Evolutionary conservation across 805 yeast genomes (phyloP).

Genomic region (Wickerhamiella occidentalis): DNA sequence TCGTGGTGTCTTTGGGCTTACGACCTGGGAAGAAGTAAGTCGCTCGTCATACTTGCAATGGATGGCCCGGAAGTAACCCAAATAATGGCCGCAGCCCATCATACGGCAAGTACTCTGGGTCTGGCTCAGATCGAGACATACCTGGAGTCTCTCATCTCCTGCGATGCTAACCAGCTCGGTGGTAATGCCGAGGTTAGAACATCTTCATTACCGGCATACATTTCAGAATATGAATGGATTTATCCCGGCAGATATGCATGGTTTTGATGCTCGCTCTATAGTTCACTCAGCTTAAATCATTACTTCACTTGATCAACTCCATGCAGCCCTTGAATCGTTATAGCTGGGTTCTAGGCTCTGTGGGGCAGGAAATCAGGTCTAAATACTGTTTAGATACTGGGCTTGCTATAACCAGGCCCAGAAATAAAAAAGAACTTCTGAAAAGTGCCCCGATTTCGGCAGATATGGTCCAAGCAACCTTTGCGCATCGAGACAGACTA

Average conservation of each 20-base stretch:
- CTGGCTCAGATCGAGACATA: constrained; percentile 1
- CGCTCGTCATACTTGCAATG: not conserved
- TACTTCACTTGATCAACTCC: no score
- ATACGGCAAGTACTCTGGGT: not conserved
- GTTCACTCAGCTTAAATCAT: not conserved
- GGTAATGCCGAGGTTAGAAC: not conserved
- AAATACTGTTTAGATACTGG: not conserved
- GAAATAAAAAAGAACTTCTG: not conserved
- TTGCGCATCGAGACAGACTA: not conserved
- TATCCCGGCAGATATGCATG: constrained; percentile 10
- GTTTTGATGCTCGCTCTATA: constrained; percentile 4
- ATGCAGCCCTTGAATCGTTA: not conserved
- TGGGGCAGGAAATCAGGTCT: not conserved
- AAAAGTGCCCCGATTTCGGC: not conserved
- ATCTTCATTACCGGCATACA: constrained; percentile 8
- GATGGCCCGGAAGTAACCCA: constrained; percentile 3
- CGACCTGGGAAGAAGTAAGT: not conserved
- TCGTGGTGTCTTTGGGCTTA: constrained; percentile 5
- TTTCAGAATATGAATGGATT: constrained; percentile 3
- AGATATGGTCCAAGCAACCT: not conserved
- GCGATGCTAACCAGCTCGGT: not conserved
- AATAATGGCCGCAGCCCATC: not conserved
- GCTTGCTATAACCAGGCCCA: not conserved
- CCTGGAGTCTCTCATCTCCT: not conserved
- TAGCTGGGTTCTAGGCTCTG: constrained; percentile 4